These are phyloP conservation scores for Stemphylium lycopersici DNA, from an alignment of 2,329 filamentous ascomycete species.

Conservation along the genomic window DNA sequence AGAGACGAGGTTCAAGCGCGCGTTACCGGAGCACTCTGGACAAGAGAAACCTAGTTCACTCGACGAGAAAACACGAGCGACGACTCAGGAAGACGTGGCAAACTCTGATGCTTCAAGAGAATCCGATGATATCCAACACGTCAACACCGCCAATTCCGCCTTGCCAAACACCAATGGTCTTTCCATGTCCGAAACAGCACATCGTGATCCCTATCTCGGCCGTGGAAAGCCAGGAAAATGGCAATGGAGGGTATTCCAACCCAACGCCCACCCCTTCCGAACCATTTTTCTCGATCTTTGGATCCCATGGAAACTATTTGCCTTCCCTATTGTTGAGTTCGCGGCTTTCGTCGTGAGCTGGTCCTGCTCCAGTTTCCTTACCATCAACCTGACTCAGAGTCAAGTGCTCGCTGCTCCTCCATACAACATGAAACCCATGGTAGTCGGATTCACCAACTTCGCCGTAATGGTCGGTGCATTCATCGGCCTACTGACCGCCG, in stretches of 20 bases:
- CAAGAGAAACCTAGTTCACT: conserved; percentile 9
- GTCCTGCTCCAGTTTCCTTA: conserved; percentile 63
- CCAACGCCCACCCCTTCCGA: conserved; percentile 54
- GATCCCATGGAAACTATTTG: conserved; percentile 67
- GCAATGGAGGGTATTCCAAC: conserved; percentile 63
- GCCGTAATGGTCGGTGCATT: conserved; percentile 61
- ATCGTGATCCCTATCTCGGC: conserved; percentile 62
- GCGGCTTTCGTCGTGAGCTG: conserved; percentile 67
- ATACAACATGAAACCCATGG: conserved; percentile 59
- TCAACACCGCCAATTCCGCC: conserved; percentile 25
- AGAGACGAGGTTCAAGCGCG: conserved; percentile 66
- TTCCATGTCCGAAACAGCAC: conserved; percentile 46
- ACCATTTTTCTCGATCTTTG: conserved; percentile 62
- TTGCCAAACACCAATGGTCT: conserved; percentile 30
- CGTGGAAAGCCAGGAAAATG: conserved; percentile 60
- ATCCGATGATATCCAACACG: conserved; percentile 34
- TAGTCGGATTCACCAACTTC: conserved; percentile 64
- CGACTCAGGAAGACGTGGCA: conserved; percentile 16
- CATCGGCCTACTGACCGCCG: conserved; percentile 62
- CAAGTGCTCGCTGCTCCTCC: conserved; percentile 62
- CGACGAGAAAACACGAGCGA: conserved; percentile 27
- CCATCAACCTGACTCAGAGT: conserved; percentile 64
- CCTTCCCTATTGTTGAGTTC: conserved; percentile 68
- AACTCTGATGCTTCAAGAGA: conserved; percentile 25
- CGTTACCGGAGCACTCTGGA: conserved; percentile 39